Percentiles rank a stretch among this genome's conserved stretches.
Conservation (phyloP, 2,329 filamentous ascomycete species). For the Thelonectria rubi region DNA sequence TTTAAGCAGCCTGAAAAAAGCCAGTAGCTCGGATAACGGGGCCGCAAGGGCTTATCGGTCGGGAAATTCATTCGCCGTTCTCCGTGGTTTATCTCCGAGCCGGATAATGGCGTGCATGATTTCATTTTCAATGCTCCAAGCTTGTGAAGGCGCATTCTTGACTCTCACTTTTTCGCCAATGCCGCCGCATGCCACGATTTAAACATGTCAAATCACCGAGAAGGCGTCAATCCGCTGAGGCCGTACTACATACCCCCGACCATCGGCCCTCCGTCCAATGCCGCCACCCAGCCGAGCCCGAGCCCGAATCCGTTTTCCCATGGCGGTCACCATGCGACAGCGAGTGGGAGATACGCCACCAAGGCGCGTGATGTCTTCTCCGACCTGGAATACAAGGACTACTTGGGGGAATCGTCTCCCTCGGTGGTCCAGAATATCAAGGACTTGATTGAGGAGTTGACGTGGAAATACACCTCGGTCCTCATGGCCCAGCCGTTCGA, state of each 20-base stretch:
- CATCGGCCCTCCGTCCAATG: constrained; percentile 58
- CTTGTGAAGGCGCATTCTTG: constrained; percentile 30
- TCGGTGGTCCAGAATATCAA: constrained; percentile 78
- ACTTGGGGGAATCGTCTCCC: constrained; percentile 79
- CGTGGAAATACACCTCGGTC: constrained; percentile 92
- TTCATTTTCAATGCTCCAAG: constrained; percentile 45
- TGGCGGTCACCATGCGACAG: constrained; percentile 53
- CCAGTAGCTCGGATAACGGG: constrained; percentile 39
- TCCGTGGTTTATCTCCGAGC: constrained; percentile 41
- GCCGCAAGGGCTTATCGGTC: constrained; percentile 40
- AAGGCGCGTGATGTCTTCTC: constrained; percentile 86
- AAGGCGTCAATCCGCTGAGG: constrained; percentile 69
- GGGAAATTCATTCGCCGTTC: constrained; percentile 49
- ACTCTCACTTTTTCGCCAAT: constrained; percentile 37
- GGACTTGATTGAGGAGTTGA: constrained; percentile 80
- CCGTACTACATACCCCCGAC: constrained; percentile 74
- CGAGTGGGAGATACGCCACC: constrained; percentile 47
- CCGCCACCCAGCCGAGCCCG: constrained; percentile 46
- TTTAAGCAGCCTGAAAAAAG: constrained; percentile 44
- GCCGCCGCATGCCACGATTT: constrained; percentile 38
- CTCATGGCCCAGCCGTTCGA: constrained; percentile 95
- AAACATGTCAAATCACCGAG: constrained; percentile 56
- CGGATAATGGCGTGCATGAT: constrained; percentile 41
- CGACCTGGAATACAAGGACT: constrained; percentile 92
- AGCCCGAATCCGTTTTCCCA: constrained; percentile 57